These are phyloP conservation scores for Hevea brasiliensis DNA, from an alignment of 345 rosid species.

Conservation along the genomic window DNA sequence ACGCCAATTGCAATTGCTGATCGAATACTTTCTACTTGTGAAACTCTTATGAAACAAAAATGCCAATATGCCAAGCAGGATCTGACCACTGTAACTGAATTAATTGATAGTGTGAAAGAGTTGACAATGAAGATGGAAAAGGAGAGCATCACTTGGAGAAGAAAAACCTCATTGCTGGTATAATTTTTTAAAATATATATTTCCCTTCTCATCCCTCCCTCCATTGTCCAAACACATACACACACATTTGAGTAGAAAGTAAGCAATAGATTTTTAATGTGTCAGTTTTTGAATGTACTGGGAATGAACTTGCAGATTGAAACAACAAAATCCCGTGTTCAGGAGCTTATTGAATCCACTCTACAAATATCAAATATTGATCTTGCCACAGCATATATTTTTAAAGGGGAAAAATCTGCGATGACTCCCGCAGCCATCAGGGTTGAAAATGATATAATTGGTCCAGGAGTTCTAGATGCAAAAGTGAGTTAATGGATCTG, in stretches of 20 bases:
- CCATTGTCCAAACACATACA: background rate
- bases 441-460: constrained; percentile 67
- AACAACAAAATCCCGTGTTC: constrained; percentile 57
- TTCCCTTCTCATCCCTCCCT: background rate
- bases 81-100: constrained; percentile 50
- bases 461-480: constrained; percentile 73
- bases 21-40: constrained; percentile 68
- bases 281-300: constrained; percentile 25
- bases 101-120: constrained; percentile 58
- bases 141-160: constrained; percentile 82
- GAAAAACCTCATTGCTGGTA: constrained; percentile 68
- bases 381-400: constrained; percentile 56
- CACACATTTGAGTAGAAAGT: constrained; percentile 13
- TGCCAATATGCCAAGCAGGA: constrained; percentile 59
- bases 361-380: constrained; percentile 76
- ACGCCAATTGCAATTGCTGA: constrained; percentile 85
- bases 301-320: constrained; percentile 58
- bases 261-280: constrained; percentile 1
- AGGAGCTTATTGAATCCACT: constrained; percentile 75
- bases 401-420: constrained; percentile 58
- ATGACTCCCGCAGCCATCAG: constrained; percentile 50
- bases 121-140: constrained; percentile 59
- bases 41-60: constrained; percentile 58
- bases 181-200: constrained; percentile 15
- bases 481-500: constrained; percentile 48